A percentile compares a stretch with the other conserved stretches of the same genome.
These are phyloP conservation scores for Jaapia argillacea DNA, from an alignment of 768 basidiomycete genomes.

Conservation along the genomic window DNA sequence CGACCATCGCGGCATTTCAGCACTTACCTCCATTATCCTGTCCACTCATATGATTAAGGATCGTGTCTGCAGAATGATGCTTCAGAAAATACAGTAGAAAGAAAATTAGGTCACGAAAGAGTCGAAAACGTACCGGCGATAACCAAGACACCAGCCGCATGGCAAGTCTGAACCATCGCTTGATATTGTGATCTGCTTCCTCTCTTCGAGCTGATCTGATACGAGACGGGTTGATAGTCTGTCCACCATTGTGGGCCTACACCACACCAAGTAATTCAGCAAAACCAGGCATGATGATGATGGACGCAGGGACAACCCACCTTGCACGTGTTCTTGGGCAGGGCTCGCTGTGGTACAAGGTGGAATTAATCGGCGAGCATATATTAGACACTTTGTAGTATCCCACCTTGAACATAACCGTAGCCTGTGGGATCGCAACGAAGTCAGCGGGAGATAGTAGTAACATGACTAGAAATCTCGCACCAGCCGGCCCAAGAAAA, in stretches of 20 bases:
- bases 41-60: slow-evolving; percentile 15
- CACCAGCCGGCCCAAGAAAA: slow-evolving; percentile 18
- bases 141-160: slow-evolving; percentile 46
- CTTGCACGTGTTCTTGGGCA: slow-evolving; percentile 11
- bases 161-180: slow-evolving; percentile 36
- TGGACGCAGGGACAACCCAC: not conserved
- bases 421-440: too few relatives aligned
- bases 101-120: too few relatives aligned
- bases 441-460: too few relatives aligned
- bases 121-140: too few relatives aligned
- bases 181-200: slow-evolving; percentile 5
- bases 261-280: not conserved
- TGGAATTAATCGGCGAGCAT: slow-evolving; percentile 1
- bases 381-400: not conserved
- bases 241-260: slow-evolving; percentile 19
- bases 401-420: slow-evolving; percentile 15
- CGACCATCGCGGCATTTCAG: too few relatives aligned
- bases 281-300: not conserved
- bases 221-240: slow-evolving; percentile 18
- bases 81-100: too few relatives aligned
- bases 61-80: slow-evolving; percentile 8
- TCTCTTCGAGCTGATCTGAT: slow-evolving; percentile 14
- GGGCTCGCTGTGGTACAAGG: slow-evolving; percentile 2
- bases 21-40: slow-evolving; percentile 10
- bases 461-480: too few relatives aligned